phyloP scores from a whole-genome alignment of 2,329 filamentous ascomycete genomes.

The Podosphaera xanthii region DNA sequence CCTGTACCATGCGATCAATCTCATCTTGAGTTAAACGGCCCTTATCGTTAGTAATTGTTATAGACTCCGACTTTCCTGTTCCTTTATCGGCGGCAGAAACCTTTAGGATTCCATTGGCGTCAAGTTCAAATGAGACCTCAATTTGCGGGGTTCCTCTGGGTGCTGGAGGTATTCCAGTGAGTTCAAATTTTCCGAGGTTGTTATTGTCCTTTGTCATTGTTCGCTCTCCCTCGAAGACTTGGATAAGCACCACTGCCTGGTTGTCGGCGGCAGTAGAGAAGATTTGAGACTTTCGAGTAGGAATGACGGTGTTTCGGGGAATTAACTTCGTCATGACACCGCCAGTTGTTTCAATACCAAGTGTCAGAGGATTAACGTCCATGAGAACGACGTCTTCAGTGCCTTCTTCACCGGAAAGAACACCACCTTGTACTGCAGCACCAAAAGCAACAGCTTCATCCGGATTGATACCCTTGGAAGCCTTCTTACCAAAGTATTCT shows the following conservation, averaged over 20 bases:
- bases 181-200: slow-evolving; percentile 91
- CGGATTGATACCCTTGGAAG: slow-evolving; percentile 97
- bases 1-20: slow-evolving; percentile 96
- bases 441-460: slow-evolving; percentile 97
- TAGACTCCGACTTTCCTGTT: slow-evolving; percentile 88
- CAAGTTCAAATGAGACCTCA: slow-evolving; percentile 91
- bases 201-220: slow-evolving; percentile 95
- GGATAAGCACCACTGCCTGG: slow-evolving; percentile 85
- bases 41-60: slow-evolving; percentile 99
- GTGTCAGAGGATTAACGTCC: slow-evolving; percentile 90
- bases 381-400: slow-evolving; percentile 70
- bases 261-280: slow-evolving; percentile 95
- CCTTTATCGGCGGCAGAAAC: slow-evolving; percentile 94
- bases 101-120: slow-evolving; percentile 96
- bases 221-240: slow-evolving; percentile 87
- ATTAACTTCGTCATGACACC: slow-evolving; percentile 97
- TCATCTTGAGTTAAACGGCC: slow-evolving; percentile 88
- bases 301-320: slow-evolving; percentile 80
- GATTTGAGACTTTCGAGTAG: slow-evolving; percentile 91
- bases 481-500: slow-evolving; percentile 96
- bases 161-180: slow-evolving; percentile 83
- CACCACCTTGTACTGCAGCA: slow-evolving; percentile 90
- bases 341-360: slow-evolving; percentile 92
- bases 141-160: slow-evolving; percentile 95
- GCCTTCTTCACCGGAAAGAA: slow-evolving; percentile 71